These are phyloP conservation scores for Chaetomium strumarium DNA, from an alignment of 2,329 filamentous ascomycete species.

Conservation along the genomic window DNA sequence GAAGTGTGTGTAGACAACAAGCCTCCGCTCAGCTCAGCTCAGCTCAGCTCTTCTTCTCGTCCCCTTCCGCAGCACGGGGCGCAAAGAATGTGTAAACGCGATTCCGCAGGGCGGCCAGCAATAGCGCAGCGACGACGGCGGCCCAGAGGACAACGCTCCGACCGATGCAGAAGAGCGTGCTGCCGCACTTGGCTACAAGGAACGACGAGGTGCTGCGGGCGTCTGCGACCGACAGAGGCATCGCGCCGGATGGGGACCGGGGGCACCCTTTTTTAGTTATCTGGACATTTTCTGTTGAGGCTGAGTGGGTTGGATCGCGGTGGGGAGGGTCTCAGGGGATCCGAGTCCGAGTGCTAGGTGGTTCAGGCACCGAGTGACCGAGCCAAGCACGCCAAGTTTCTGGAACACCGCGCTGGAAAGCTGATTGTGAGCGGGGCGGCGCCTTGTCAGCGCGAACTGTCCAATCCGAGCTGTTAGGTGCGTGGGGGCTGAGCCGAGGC, in stretches of 20 bases:
- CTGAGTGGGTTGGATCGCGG: background rate
- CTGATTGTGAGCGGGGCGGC: no score
- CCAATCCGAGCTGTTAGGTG: no score
- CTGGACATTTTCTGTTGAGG: slow-evolving; percentile 1
- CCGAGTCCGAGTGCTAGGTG: no score
- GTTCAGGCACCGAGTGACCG: no score
- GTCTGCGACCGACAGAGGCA: slow-evolving; percentile 12
- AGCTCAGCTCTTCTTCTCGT: background rate
- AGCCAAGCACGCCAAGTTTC: no score
- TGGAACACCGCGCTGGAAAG: no score
- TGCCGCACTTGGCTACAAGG: slow-evolving; percentile 37
- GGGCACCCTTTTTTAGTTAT: slow-evolving; percentile 5
- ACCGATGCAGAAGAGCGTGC: slow-evolving; percentile 36
- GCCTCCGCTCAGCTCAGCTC: no score
- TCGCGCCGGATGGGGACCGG: no score
- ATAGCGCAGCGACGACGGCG: slow-evolving; percentile 34
- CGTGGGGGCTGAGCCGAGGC: no score
- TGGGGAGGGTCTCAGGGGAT: no score
- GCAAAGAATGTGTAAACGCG: slow-evolving; percentile 20
- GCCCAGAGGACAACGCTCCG: slow-evolving; percentile 39
- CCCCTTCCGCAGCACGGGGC: background rate
- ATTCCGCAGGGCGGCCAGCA: slow-evolving; percentile 32
- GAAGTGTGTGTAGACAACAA: no score
- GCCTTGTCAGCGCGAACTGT: no score
- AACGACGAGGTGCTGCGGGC: slow-evolving; percentile 8